These are phyloP conservation scores for Sechiopsis laciniata DNA, from an alignment of 306 rosid genomes.

Conservation along the genomic window DNA sequence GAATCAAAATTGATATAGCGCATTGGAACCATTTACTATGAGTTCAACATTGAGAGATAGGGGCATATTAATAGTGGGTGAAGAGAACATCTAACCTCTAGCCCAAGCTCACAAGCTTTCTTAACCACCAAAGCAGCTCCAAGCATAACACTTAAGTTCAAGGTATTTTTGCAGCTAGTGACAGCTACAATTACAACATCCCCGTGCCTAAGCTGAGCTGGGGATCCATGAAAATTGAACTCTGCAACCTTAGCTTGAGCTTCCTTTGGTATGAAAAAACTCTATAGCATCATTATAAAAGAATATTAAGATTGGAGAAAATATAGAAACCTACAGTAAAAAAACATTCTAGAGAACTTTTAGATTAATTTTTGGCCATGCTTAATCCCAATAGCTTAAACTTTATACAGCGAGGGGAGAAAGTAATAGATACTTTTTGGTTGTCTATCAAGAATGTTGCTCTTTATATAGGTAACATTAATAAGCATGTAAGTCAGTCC, in stretches of 20 bases:
- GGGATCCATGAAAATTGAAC: conserved; percentile 55
- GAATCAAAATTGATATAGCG: neutral
- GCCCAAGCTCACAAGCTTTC: conserved; percentile 91
- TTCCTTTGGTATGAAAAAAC: conserved; percentile 82
- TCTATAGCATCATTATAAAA: conserved; percentile 35
- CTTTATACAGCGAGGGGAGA: too few species aligned
- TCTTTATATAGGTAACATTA: neutral
- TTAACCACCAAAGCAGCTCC: conserved; percentile 98
- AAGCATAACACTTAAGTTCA: conserved; percentile 96
- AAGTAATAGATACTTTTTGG: too few species aligned
- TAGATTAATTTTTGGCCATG: too few species aligned
- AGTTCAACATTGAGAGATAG: neutral
- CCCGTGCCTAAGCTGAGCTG: conserved; percentile 85
- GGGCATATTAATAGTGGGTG: neutral
- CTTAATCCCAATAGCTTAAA: too few species aligned
- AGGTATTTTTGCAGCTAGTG: conserved; percentile 97
- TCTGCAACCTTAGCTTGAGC: conserved; percentile 59
- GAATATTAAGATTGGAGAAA: too few species aligned
- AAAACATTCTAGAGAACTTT: too few species aligned
- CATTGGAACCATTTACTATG: neutral
- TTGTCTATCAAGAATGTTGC: neutral
- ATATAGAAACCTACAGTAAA: too few species aligned
- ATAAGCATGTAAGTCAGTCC: neutral
- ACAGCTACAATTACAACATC: conserved; percentile 95
- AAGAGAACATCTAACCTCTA: conserved; percentile 48